phyloP scores from a whole-genome alignment of 345 rosid genomes.

The Sonneratia caseolaris region DNA sequence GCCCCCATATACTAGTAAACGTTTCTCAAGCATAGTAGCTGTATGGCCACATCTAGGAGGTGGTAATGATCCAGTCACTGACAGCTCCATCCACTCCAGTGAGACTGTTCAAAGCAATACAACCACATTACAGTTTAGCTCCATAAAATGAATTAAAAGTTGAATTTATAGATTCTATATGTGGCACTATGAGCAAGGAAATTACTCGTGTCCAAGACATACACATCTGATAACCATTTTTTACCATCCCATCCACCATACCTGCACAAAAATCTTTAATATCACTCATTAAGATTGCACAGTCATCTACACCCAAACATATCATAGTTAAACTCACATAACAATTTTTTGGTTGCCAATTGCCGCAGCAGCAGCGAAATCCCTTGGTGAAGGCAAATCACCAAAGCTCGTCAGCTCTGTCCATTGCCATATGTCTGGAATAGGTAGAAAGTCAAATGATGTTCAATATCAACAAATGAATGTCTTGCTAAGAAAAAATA shows the following conservation, averaged over 20 bases:
- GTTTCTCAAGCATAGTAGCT: conserved; percentile 92
- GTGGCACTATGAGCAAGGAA: conserved; percentile 11
- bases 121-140: conserved; percentile 1
- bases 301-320: background rate
- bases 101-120: conserved; percentile 48
- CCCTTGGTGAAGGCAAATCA: conserved; percentile 86
- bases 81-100: conserved; percentile 90
- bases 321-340: conserved; percentile 37
- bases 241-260: conserved; percentile 99
- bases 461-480: background rate
- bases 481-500: background rate
- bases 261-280: conserved; percentile 33
- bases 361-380: conserved; percentile 84
- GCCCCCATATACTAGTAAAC: conserved; percentile 89
- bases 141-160: background rate
- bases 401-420: conserved; percentile 89
- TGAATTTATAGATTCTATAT: background rate
- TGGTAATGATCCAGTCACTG: conserved; percentile 69
- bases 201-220: conserved; percentile 87
- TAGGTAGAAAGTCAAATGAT: conserved; percentile 5
- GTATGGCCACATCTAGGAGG: conserved; percentile 98
- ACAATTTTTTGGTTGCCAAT: conserved; percentile 81
- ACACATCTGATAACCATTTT: conserved; percentile 96
- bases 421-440: conserved; percentile 98
- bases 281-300: background rate